Evolutionary conservation across 495 filamentous ascomycete species (phyloP).

Genomic region (Acidiella bohemica): DNA sequence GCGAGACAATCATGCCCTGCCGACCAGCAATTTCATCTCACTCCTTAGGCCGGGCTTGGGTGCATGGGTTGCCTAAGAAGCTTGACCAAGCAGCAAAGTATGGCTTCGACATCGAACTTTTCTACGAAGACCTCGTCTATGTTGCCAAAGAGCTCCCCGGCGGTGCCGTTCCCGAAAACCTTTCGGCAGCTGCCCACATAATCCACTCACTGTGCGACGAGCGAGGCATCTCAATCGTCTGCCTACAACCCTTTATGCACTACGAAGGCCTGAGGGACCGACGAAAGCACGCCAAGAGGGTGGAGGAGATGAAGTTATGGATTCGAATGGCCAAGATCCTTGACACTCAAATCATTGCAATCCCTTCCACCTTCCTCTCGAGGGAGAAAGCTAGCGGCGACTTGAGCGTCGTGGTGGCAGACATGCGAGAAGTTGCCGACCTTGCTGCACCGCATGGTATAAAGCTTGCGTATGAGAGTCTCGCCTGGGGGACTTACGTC

Average conservation of each 20-base stretch:
- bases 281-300: slow-evolving; percentile 38
- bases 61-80: slow-evolving; percentile 48
- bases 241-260: slow-evolving; percentile 66
- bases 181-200: slow-evolving; percentile 44
- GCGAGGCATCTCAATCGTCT: slow-evolving; percentile 48
- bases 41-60: slow-evolving; percentile 55
- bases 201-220: slow-evolving; percentile 44
- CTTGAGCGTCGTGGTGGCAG: slow-evolving; percentile 43
- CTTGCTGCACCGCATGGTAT: slow-evolving; percentile 47
- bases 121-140: slow-evolving; percentile 64
- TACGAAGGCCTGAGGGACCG: slow-evolving; percentile 65
- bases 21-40: slow-evolving; percentile 41
- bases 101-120: slow-evolving; percentile 61
- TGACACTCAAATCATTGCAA: slow-evolving; percentile 55
- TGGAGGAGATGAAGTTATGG: slow-evolving; percentile 56
- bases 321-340: slow-evolving; percentile 51
- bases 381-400: slow-evolving; percentile 44
- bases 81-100: slow-evolving; percentile 50
- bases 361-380: slow-evolving; percentile 59
- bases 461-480: slow-evolving; percentile 62
- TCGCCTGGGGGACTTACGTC: slow-evolving; percentile 61
- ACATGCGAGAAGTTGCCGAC: slow-evolving; percentile 53
- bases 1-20: slow-evolving; percentile 22
- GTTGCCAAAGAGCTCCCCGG: slow-evolving; percentile 33
- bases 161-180: slow-evolving; percentile 29